Base-by-base conservation (phyloP, 345 rosid species). In the Melastoma malabathricum region DNA sequence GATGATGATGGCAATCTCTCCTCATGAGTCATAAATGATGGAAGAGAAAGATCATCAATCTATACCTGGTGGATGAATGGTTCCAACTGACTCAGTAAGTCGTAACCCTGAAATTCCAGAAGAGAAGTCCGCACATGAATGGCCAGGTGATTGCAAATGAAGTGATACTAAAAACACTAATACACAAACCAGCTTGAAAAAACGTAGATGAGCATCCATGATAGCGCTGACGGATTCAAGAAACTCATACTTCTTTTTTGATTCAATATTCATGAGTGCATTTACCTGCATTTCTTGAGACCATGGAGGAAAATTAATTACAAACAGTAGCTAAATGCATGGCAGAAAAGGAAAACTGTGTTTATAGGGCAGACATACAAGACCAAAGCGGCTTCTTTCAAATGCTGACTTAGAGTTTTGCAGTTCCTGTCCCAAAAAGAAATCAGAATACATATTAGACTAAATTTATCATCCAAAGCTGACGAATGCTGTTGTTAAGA, bases 181-280 rank as follows among this genome's bases (percentile, higher is more conserved):
- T 47, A 60, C 45, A 54, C 76, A 51, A 41, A 83, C 96, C 78
- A 76, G 81, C 74, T 84, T 88, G 62, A 84, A 88, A 64, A 79
- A 80, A 78, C 80, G 78, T 62, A 88, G 73, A 75, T 88, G 94
- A 46, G 79, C 84, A 73, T 84, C 88, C 97, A 84, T 74, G 57
- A 84, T 80, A 60, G 88, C 83, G 82, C 97, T 84, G 38, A 84
- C 66, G 51, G 89, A 82, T 76, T 88, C 94, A 78, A 88, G 57
- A 71, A 88, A 88, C 79, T 84, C 92, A 1, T 76, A 73, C 75
- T 88, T 84, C 81, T 88, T 84, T 75, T 75, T 88, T 1, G 84
- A 69, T 82, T 84, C 97, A 50, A 88, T 61, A 64, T 72, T 80
- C 82, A 80, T 78, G 58, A 88, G 79, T 14, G 80, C 74, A 47